Conservation (phyloP, 345 rosid genomes). For the Clausena lansium region DNA sequence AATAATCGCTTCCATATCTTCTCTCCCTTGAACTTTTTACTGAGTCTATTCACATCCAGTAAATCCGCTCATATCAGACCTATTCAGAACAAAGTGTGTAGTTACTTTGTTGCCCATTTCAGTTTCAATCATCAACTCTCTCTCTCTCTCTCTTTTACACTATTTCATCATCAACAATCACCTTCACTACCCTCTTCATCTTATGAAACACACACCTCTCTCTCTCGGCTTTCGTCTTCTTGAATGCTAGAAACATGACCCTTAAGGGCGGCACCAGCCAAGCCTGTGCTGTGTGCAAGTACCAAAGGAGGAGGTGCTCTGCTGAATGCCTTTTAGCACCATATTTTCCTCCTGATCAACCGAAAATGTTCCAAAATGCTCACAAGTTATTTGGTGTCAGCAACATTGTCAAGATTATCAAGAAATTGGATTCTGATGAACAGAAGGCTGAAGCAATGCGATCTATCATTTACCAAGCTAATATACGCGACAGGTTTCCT, state of each 20-base stretch:
- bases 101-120: constrained; percentile 22
- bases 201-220: background rate
- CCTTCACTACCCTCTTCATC: background rate
- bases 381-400: constrained; percentile 79
- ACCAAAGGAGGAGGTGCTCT: constrained; percentile 71
- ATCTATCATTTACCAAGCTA: constrained; percentile 70
- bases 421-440: constrained; percentile 47
- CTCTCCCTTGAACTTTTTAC: constrained; percentile 26
- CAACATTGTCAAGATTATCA: constrained; percentile 64
- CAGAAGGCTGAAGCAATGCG: constrained; percentile 68
- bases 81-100: constrained; percentile 26
- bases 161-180: background rate
- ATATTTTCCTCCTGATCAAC: constrained; percentile 79
- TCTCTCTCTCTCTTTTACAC: background rate
- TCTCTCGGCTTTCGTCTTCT: background rate
- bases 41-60: constrained; percentile 35
- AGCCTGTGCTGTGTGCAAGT: constrained; percentile 97
- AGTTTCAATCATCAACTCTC: constrained; percentile 19
- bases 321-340: constrained; percentile 74
- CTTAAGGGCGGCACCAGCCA: constrained; percentile 83
- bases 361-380: constrained; percentile 68
- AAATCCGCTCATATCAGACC: constrained; percentile 49
- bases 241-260: constrained; percentile 54
- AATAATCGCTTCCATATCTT: constrained; percentile 14
- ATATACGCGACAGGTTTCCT: constrained; percentile 66